Conservation (phyloP, 139 green algal species). For the Chlorella sp. region DNA sequence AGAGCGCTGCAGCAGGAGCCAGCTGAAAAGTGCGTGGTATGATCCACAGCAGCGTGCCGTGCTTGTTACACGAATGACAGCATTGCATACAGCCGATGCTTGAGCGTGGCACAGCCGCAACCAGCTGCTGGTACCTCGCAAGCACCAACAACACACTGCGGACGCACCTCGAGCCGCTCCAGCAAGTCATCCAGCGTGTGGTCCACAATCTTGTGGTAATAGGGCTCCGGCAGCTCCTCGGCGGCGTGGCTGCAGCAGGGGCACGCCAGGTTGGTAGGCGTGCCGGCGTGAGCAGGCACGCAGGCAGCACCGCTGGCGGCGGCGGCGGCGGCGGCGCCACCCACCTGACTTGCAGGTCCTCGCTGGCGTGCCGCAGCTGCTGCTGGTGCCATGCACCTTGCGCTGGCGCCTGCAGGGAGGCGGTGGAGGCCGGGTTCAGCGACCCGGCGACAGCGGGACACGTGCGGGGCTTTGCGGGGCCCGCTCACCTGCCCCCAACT, state of each 20-base stretch:
- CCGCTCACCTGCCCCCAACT: not conserved
- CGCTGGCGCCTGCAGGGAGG: not conserved
- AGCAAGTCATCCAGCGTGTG: constrained; percentile 63
- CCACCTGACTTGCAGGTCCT: not conserved
- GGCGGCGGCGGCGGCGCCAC: not conserved
- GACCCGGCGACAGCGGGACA: not conserved
- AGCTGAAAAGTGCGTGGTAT: not conserved
- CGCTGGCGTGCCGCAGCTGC: constrained; percentile 12
- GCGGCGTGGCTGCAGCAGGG: not conserved
- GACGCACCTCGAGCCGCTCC: constrained; percentile 71
- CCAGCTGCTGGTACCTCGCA: no score
- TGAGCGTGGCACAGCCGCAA: no score
- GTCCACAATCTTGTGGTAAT: constrained; percentile 73
- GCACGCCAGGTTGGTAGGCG: no score
- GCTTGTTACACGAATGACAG: no score
- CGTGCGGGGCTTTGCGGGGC: not conserved
- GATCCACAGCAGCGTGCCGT: not conserved
- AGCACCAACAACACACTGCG: no score
- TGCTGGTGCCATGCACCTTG: not conserved
- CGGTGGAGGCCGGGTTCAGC: not conserved
- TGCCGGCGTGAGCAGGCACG: not conserved
- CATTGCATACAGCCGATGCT: no score
- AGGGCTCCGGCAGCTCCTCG: constrained; percentile 40
- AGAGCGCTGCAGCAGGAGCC: not conserved
- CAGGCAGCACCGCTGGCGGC: not conserved